A percentile compares a stretch with the other conserved stretches of the same genome.
Evolutionary conservation across 176 grass and related monocot species (phyloP).

Genomic region (Eremochloa ophiuroides): DNA sequence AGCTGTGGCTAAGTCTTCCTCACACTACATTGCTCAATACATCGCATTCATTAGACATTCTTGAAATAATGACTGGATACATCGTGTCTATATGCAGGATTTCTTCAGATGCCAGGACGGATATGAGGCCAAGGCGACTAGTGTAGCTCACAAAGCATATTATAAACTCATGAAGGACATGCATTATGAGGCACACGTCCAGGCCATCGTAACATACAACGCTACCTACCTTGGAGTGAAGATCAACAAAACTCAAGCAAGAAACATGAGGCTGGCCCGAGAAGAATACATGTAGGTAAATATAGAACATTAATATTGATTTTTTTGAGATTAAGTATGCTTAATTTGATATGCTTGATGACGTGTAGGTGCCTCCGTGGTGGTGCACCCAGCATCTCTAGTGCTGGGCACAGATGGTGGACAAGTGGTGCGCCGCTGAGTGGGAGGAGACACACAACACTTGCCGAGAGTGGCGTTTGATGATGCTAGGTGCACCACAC

Average conservation of each 20-base stretch:
- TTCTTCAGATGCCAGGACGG: background rate
- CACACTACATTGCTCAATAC: background rate
- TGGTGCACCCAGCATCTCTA: too few relatives aligned
- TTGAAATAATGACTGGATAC: background rate
- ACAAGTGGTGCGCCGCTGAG: too few relatives aligned
- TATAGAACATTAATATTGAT: background rate
- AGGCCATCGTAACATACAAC: background rate
- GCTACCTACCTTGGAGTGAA: background rate
- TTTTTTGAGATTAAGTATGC: background rate
- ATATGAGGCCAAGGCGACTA: too few relatives aligned
- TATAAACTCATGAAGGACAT: background rate
- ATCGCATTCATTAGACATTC: background rate
- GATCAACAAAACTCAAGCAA: background rate
- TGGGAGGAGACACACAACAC: too few relatives aligned
- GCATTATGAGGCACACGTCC: background rate
- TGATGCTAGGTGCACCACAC: too few relatives aligned
- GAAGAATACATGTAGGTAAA: background rate
- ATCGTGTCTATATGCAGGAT: background rate
- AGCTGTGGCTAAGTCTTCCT: background rate
- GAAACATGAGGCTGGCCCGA: background rate
- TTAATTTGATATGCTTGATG: background rate
- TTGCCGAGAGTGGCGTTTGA: too few relatives aligned
- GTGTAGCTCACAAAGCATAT: too few relatives aligned
- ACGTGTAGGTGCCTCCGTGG: too few relatives aligned
- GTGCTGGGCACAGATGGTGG: too few relatives aligned